phyloP scores from a whole-genome alignment of 179 eudicot species.

The Carnegiea gigantea region DNA sequence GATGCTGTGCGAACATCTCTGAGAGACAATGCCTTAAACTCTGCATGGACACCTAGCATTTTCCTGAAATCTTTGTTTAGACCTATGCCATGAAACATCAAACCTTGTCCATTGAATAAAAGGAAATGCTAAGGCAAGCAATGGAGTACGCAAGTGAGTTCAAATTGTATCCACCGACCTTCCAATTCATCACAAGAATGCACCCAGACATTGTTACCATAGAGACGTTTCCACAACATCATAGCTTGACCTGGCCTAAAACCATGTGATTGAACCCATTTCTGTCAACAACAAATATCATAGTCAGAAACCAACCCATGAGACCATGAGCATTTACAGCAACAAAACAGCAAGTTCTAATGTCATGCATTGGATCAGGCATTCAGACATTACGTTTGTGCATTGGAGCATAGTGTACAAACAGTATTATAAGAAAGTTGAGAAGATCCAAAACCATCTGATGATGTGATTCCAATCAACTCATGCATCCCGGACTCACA shows the following conservation, averaged over 20 bases:
- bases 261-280: constrained; percentile 79
- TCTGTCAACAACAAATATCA: constrained; percentile 45
- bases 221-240: constrained; percentile 92
- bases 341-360: neutral
- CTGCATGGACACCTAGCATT: constrained; percentile 67
- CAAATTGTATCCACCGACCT: constrained; percentile 44
- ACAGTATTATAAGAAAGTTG: too few species aligned
- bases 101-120: neutral
- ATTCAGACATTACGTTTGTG: neutral
- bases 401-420: neutral
- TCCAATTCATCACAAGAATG: constrained; percentile 75
- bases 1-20: constrained; percentile 78
- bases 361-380: neutral
- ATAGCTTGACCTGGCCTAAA: constrained; percentile 88
- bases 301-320: constrained; percentile 1
- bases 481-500: neutral
- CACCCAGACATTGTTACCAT: constrained; percentile 81
- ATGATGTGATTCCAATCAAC: neutral
- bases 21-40: constrained; percentile 59
- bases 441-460: neutral
- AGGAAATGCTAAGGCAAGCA: neutral
- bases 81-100: constrained; percentile 37
- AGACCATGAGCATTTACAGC: neutral
- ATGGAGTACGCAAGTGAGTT: neutral
- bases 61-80: constrained; percentile 70